Base-by-base conservation (phyloP, 306 rosid genomes). In the Luffa acutangula region DNA sequence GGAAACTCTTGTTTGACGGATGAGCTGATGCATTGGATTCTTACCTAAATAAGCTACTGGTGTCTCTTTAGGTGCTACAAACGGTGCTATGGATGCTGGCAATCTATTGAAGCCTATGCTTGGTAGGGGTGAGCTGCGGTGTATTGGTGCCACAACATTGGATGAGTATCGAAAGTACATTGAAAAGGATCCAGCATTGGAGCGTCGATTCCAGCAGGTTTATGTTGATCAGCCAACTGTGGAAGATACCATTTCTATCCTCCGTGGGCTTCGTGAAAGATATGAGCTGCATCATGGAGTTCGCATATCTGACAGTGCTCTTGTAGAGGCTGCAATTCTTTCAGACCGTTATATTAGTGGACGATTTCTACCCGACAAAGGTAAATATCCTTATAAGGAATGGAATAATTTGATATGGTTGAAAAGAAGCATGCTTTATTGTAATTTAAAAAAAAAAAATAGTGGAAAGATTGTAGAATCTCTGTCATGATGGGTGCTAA, bases 31-130 rank as follows among this genome's bases (percentile, higher is more conserved):
- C 45, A 42, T 59, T 75, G 64, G 81, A 70, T 13, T 60, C 74
- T 81, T 53, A 70, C 75, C 52, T 70, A 73, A 72, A 43, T 79
- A 49, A 73, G 66, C 56, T 42, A 25, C 77, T 49, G 59, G 60
- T 85, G 64, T 75, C 66, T 69, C 77, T 77, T 83, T 48, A 95
- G 99, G 99, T 86, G 99, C 99, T 79, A 93, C 97, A 10, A 93
- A 87, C 80, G 99, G 99, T 82, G 97, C 99, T 51, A 89, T 95
- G 99, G 99, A 95, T 84, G 99, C 99, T 67, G 99, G 99, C 62
- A 95, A 95, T 83, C 97, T 95, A 72, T 90, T 95, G 83, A 95
- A 95, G 88, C 99, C 99, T 65, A 95, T 95, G 99, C 99, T 95
- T 84, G 99, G 99, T 76, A 91, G 99, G 56, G 99, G 99, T 48